Evolutionary conservation across 106 monocot genomes (phyloP), one percentile per base, ranked within the genome.

Genomic region (Allium fistulosum): DNA sequence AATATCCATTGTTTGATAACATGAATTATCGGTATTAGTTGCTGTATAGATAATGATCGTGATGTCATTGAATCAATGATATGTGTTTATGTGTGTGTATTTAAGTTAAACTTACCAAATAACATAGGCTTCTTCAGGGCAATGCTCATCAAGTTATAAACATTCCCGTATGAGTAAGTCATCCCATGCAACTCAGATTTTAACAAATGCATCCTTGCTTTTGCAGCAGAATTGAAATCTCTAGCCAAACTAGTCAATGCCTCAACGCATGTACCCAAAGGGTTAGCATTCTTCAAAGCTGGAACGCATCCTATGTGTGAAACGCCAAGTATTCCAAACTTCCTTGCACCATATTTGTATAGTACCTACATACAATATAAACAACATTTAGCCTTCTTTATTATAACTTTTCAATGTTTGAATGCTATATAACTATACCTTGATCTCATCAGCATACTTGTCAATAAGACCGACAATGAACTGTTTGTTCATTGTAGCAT

Each of bases 131-230:
- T 70, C 6, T 18, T 26, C 7, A 72, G 18, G 10, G 64, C 66
- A 10, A 37, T 15, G 10, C 57, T 46, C 37, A 74, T 51, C 14
- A 69, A 46, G 15, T 66, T 22, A 26, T 68, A 72, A 14, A 60
- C 57, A 53, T 76, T 69, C n/a, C 66, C 81, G 51, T 67, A 58
- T 3, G 76, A 76, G 71, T 76, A 76, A 58, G 72, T 68, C 81
- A 81, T 76, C 52, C 72, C 81, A 46, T 48, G 5, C 48, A 72
- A 47, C 57, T 0, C 58, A 16, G 65, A 72, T 51, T 59, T 62
- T n/a, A 81, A 76, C 14, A 63, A 62, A 55, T 49, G 56, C 76
- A 81, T 47, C 37, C 22, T 22, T 10, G 51, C 57, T 51, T n/a
- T 58, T 15, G 50, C 22, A 15, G 57, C 76, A 12, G 8, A 46